Conservation (phyloP, 2,329 filamentous ascomycete species). For the Hymenoscyphus albidus region DNA sequence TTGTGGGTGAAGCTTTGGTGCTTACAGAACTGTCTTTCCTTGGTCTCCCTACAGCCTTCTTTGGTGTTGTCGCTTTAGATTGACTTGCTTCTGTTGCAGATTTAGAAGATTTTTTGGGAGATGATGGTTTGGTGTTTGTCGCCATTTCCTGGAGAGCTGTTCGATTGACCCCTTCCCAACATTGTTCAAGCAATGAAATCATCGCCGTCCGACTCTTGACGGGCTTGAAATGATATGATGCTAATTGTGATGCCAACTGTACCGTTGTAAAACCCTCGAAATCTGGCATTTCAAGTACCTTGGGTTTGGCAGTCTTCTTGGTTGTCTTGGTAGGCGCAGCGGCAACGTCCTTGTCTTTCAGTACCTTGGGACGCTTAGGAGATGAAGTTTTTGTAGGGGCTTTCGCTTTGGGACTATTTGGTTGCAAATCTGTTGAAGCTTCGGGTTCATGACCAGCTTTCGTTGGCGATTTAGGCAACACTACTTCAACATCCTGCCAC, state of each 20-base stretch:
- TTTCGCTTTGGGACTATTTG: slow-evolving; percentile 13
- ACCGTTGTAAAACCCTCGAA: slow-evolving; percentile 60
- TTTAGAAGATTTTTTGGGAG: slow-evolving; percentile 10
- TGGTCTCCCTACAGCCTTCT: slow-evolving; percentile 41
- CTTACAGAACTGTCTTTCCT: slow-evolving; percentile 36
- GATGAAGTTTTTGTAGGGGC: not conserved
- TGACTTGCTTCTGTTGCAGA: not conserved
- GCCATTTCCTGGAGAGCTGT: slow-evolving; percentile 27
- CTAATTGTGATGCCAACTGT: slow-evolving; percentile 59
- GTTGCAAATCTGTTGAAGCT: slow-evolving; percentile 9
- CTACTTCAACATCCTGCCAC: slow-evolving; percentile 28
- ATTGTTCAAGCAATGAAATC: slow-evolving; percentile 66
- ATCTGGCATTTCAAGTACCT: slow-evolving; percentile 43
- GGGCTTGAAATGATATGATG: slow-evolving; percentile 67
- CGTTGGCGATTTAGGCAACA: not conserved
- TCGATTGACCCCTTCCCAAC: slow-evolving; percentile 60
- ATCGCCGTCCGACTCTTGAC: slow-evolving; percentile 65
- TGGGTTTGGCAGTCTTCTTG: slow-evolving; percentile 10
- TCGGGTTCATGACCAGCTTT: not conserved
- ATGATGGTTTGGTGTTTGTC: slow-evolving; percentile 23
- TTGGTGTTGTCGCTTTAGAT: slow-evolving; percentile 31
- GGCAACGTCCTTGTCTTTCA: not conserved
- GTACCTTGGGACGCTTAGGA: slow-evolving; percentile 6
- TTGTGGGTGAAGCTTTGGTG: slow-evolving; percentile 15
- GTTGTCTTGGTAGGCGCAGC: slow-evolving; percentile 12